Evolutionary conservation across 2,329 filamentous ascomycete species (phyloP), one percentile per base, ranked within the genome.

Genomic region (Incumbomyces delicatus): DNA sequence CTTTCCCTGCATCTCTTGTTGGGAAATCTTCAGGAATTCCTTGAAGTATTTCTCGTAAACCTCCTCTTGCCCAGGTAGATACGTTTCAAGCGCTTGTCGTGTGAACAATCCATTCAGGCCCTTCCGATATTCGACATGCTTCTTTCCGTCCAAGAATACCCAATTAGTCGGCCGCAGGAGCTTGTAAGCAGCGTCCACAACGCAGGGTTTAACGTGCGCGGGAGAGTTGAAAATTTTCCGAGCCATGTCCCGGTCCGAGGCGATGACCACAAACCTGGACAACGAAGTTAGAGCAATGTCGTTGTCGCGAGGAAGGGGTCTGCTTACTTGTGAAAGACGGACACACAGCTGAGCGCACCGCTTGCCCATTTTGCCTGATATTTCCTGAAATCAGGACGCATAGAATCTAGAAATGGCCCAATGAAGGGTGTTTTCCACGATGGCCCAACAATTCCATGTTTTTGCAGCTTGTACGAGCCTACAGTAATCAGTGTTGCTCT

Each of bases 181-280:
- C 72, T 96, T 96, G 69, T 87, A 82, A 16, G 92, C 92, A 50
- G 83, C 81, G 64, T 96, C 90, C 53, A 98, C 92, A 52, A 98
- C 89, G 62, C 89, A 96, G 35, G 92, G 92, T 72, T 95, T 95
- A 64, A 94, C 88, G 61, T 82, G 96, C 43, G 71, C 65, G 20
- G 92, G 92, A 16, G 89, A 94, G 69, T 95, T 96, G 77, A 96
- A 89, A 58, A 96, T 83, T 68, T 96, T 96, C 59, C 90, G 85
- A 49, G 90, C 85, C 78, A 96, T 87, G 63, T 96, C 92, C 61
- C 92, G 87, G 44, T 84, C 88, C 14, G 89, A 94, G 30, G 89
- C 90, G 63, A 98, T 95, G 48, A 98, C 88, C 54, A 96, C 92
- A 65, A 98, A 98, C 66, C 87, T 94, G 57, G 2, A 29, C 31